Conservation (phyloP, 2,329 filamentous ascomycete genomes). For the Arthrinium phaeospermum region DNA sequence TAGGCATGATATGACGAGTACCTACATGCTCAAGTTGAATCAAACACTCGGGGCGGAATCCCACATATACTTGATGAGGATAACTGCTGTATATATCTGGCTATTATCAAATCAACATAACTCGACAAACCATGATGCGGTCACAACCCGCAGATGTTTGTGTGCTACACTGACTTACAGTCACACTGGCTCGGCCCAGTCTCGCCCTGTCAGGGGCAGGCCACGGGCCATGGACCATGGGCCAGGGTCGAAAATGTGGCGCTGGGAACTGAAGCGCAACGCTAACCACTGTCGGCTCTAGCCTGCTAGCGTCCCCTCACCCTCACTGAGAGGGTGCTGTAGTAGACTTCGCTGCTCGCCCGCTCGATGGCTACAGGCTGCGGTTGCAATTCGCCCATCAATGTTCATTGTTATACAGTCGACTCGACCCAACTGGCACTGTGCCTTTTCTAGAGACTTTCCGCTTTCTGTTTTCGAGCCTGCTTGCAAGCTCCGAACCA, state of each 20-base stretch:
- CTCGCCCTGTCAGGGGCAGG: constrained; percentile 5
- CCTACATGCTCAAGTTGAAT: background rate
- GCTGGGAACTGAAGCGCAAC: constrained; percentile 9
- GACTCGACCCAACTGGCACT: background rate
- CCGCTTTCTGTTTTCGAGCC: constrained; percentile 14
- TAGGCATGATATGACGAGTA: background rate
- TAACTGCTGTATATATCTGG: background rate
- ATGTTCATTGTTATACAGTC: background rate
- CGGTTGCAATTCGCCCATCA: background rate
- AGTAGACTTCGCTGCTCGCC: background rate
- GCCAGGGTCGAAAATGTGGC: background rate
- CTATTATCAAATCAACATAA: background rate
- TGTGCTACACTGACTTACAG: background rate
- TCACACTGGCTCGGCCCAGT: background rate
- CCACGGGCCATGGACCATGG: background rate
- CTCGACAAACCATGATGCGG: background rate
- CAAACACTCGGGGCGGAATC: background rate
- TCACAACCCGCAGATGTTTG: background rate
- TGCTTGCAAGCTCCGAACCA: background rate
- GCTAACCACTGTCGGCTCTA: constrained; percentile 11
- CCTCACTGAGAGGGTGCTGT: background rate
- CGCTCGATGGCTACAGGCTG: background rate
- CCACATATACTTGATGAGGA: background rate
- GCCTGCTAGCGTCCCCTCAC: background rate
- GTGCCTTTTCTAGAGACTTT: background rate